Base-by-base conservation (phyloP, 2,329 filamentous ascomycete genomes). In the Diaporthe australafricana region DNA sequence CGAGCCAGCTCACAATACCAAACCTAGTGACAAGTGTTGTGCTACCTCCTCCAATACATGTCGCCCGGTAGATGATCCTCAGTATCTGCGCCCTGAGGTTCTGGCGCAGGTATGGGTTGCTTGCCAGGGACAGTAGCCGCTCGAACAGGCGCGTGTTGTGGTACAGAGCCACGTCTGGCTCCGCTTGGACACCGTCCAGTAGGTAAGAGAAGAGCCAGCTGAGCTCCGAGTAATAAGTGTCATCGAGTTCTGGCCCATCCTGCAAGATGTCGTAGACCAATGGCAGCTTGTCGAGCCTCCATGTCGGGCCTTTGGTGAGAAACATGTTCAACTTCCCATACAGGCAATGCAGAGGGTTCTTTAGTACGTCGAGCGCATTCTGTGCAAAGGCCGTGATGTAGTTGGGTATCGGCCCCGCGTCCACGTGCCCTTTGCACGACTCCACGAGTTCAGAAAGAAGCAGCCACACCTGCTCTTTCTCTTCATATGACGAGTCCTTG, bases 251-350 rank as follows among this genome's bases (percentile, higher is more conserved):
- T 0, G 94, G 93, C 73, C 91, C 88, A 67, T 90, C 88, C 71
- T 89, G 86, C 14, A 92, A 83, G 66, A 92, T 84, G 74, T 88
- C 87, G 75, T 89, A 86, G 30, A 90, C 89, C n/a, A 96, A 86
- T 9, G 96, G 88, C 30, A 96, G 89, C 78, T 90, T 91, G 72
- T 93, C 89, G 22, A 91, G 79, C 16, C 91, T 87, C 96, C 96
- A 98, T 30, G 87, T 81, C 0, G 96, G 95, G 0, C 91, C 89
- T 66, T 91, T 91, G 27, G 94, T 94, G 45, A 98, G 88, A 80
- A 95, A 98, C 7, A 87, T 86, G 83, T 97, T 98, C 81, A 96
- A 84, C 79, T 98, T 98, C 71, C 91, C 89, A 80, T 98, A 98
- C 47, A 98, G 88, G 73, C 89, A 90, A 78, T 97, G 94, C 20